Percentiles rank a stretch among this genome's conserved stretches.
Conservation (phyloP, 179 eudicot genomes). For the Vitellaria paradoxa region DNA sequence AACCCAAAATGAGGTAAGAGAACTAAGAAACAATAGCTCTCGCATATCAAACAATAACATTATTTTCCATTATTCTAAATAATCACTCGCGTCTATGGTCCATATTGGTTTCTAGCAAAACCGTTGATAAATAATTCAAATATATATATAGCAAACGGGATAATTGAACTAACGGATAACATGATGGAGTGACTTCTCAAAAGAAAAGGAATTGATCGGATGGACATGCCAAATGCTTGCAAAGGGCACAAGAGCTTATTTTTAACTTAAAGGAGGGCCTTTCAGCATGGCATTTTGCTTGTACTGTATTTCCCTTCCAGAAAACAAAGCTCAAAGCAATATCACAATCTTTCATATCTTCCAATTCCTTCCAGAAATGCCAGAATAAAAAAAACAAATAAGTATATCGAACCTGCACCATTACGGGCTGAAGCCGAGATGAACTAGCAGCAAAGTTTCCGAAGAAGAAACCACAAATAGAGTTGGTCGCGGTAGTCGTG, state of each 20-base stretch:
- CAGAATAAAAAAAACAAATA: neutral
- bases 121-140: neutral
- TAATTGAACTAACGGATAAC: neutral
- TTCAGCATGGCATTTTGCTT: neutral
- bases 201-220: neutral
- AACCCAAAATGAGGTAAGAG: neutral
- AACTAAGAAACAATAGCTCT: neutral
- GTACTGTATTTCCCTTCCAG: neutral
- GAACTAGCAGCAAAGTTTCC: constrained; percentile 4
- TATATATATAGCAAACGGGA: neutral
- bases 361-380: neutral
- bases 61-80: neutral
- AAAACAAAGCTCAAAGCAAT: too few relatives aligned
- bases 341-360: too few relatives aligned
- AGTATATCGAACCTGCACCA: constrained; percentile 8
- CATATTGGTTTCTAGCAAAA: neutral
- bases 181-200: neutral
- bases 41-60: neutral
- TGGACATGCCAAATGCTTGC: constrained; percentile 4
- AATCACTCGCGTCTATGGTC: neutral
- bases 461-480: neutral
- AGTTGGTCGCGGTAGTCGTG: neutral
- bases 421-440: constrained; percentile 15
- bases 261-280: neutral
- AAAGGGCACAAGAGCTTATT: neutral